These are phyloP conservation scores for Lodderomyces oxycetoniae DNA, from an alignment of 1,139 yeast species.

Conservation along the genomic window DNA sequence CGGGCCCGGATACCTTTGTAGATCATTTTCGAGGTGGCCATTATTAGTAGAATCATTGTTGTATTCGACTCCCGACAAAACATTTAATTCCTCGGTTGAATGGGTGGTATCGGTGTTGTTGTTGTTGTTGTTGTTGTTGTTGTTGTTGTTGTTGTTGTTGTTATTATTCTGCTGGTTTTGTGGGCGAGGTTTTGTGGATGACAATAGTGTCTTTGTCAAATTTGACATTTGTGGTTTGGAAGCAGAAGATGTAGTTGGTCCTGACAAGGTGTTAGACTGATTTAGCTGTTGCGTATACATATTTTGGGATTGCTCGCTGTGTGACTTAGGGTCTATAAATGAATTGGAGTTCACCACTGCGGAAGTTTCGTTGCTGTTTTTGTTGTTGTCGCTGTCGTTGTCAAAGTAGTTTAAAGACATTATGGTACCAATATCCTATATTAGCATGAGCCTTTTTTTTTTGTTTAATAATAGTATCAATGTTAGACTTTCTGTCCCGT, in stretches of 20 bases:
- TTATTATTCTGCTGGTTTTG: constrained; percentile 7
- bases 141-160: constrained; percentile 1
- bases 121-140: constrained; percentile 2
- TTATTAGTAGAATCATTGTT: not conserved
- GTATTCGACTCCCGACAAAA: constrained; percentile 2
- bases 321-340: not conserved
- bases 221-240: constrained; percentile 28
- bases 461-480: too few species aligned
- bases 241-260: not conserved
- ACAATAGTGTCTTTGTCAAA: constrained; percentile 35
- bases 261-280: not conserved
- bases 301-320: not conserved
- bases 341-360: not conserved
- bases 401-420: not conserved
- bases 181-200: constrained; percentile 10
- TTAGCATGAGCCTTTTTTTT: too few species aligned
- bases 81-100: constrained; percentile 7
- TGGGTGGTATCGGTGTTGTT: constrained; percentile 11
- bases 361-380: not conserved
- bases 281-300: not conserved
- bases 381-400: not conserved
- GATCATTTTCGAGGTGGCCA: too few species aligned
- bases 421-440: too few species aligned
- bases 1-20: constrained; percentile 2
- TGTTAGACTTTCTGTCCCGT: too few species aligned